Conservation (phyloP, 371 early-diverging fungal species). For the Saksenaea vasiformis region DNA sequence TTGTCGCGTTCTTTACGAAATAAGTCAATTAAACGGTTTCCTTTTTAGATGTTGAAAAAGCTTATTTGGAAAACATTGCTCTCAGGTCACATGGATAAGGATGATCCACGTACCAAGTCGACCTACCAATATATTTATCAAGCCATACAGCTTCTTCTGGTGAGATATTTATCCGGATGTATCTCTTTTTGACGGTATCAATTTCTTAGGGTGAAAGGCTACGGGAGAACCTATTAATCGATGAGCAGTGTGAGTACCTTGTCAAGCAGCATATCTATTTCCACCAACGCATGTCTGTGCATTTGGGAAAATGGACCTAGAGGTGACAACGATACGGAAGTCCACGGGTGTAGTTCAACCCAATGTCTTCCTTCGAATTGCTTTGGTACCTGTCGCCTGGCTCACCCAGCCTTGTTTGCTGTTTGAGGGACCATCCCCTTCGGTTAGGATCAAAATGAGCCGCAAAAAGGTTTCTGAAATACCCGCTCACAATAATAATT, state of each 20-base stretch:
- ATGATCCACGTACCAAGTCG: not conserved
- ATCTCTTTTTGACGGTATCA: not conserved
- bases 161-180: not conserved
- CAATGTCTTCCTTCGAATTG: no score
- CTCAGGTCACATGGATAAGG: not conserved
- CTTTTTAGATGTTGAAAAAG: not conserved
- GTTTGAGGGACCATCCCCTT: not conserved
- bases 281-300: conserved; percentile 1
- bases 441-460: not conserved
- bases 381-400: not conserved
- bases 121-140: not conserved
- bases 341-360: not conserved
- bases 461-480: not conserved
- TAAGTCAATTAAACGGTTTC: not conserved
- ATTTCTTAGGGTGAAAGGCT: not conserved
- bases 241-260: not conserved
- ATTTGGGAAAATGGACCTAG: not conserved
- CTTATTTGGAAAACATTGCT: not conserved
- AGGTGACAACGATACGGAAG: not conserved
- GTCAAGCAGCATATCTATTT: not conserved
- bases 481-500: no score
- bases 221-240: not conserved
- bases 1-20: not conserved
- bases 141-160: not conserved
- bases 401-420: not conserved